A percentile compares a stretch with the other conserved stretches of the same genome.
These are phyloP conservation scores for Cutaneotrichosporon cutaneum DNA, from an alignment of 1,284 basidiomycete genomes.

Conservation along the genomic window DNA sequence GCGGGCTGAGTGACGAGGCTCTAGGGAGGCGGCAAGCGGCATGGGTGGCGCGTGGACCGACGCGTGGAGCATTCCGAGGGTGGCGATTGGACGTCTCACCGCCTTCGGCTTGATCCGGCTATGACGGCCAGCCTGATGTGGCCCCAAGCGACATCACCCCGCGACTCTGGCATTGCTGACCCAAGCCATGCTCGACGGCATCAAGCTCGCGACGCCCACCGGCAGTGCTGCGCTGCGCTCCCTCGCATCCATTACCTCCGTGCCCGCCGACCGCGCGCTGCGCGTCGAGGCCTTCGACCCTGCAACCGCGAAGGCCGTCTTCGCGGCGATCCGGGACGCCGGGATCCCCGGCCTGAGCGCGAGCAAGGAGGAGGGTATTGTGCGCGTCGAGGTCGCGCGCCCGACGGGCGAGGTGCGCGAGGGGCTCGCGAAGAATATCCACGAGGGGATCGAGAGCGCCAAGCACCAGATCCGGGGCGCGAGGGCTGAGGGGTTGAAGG, in stretches of 20 bases:
- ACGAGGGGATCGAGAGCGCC: constrained; percentile 42
- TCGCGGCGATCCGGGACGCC: constrained; percentile 48
- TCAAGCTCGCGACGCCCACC: constrained; percentile 40
- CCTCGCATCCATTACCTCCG: constrained; percentile 45
- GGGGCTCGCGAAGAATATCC: constrained; percentile 37
- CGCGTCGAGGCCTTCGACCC: constrained; percentile 48
- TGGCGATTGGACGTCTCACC: no score
- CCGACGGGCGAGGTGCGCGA: constrained; percentile 47
- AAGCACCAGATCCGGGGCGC: constrained; percentile 47
- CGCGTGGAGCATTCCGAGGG: no score
- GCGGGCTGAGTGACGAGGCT: no score
- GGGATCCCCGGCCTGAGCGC: constrained; percentile 50
- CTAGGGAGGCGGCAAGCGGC: no score
- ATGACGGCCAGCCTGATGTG: no score
- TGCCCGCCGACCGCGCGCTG: constrained; percentile 30
- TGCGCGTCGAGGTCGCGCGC: constrained; percentile 41
- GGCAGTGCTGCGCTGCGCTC: constrained; percentile 38
- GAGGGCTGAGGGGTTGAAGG: constrained; percentile 46
- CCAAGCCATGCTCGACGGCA: constrained; percentile 47
- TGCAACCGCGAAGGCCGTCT: constrained; percentile 44
- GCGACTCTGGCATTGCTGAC: neutral
- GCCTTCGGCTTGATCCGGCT: no score
- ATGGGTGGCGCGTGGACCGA: no score
- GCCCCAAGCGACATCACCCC: no score
- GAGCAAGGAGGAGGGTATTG: constrained; percentile 33